Base-by-base conservation (phyloP, 2,329 filamentous ascomycete species). In the Phyllosticta citriasiana region DNA sequence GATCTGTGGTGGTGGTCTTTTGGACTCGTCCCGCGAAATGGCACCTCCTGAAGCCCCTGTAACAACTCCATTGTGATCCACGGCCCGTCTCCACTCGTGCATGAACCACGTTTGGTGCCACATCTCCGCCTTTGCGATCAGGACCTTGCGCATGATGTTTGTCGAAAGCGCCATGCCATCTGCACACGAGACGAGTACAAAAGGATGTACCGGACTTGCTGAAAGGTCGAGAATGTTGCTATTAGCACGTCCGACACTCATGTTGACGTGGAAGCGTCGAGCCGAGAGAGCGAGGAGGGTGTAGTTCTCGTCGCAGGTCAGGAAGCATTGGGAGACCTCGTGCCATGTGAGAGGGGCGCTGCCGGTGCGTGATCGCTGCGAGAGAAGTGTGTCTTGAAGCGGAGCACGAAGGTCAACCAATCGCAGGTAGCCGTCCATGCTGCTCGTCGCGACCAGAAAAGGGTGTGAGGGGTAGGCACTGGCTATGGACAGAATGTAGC, bases 81-180 rank as follows among this genome's bases (percentile, higher is more conserved):
- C 56, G 24, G 52, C 62, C 10, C 69, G 64, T 22, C 76, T 67
- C 81, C 82, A 86, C 60, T 84, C 81, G 65, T 85, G 82, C 25
- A 73, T 69, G 65, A 85, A 85, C 80, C 83, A 84, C 6, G 73
- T 78, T 64, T 83, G 80, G 62, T 82, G 77, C 74, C 77, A 83
- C 10, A 79, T 76, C 8, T 75, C 72, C 9, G 76, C 75, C 64
- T 82, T 84, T 14, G 74, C 70, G 60, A 80, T 78, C 19, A 81
- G 64, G 2, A 83, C 68, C 53, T 79, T 77, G 9, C 76, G 74
- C 40, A 84, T 68, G 0, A 81, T 79, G 65, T 84, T 85, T 2
- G 76, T 78, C 1, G 75, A 76, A 7, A 77, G 68, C 0, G 83
- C 79, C 19, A 76, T 75, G 0, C 84, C 84, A 50, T 78, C 77